These are phyloP conservation scores for Solanum peruvianum DNA, from an alignment of 257 asterid genomes.

Conservation along the genomic window DNA sequence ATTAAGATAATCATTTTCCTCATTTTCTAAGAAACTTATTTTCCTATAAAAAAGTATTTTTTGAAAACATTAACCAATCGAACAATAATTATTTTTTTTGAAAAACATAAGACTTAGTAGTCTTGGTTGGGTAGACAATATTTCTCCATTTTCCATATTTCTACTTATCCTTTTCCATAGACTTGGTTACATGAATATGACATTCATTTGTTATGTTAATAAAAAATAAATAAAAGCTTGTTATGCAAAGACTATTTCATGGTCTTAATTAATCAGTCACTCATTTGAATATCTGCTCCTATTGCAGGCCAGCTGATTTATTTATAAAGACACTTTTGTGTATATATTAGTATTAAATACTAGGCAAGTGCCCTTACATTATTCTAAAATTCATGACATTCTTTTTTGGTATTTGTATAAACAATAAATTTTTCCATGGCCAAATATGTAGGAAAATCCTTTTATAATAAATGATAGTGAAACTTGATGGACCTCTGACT, in stretches of 20 bases:
- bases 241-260: not conserved
- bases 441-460: no score
- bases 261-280: not conserved
- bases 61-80: not conserved
- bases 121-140: not conserved
- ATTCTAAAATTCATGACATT: not conserved
- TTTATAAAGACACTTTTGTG: not conserved
- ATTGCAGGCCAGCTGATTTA: slow-evolving; percentile 7
- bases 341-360: not conserved
- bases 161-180: not conserved
- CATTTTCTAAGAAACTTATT: not conserved
- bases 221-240: not conserved
- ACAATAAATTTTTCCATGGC: not conserved
- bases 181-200: not conserved
- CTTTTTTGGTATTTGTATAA: not conserved
- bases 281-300: not conserved
- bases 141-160: not conserved
- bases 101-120: not conserved
- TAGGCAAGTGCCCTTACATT: not conserved
- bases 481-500: not conserved
- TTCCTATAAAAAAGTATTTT: not conserved
- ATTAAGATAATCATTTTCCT: not conserved
- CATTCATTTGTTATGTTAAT: not conserved
- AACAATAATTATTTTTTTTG: not conserved
- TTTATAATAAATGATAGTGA: not conserved